phyloP scores from a whole-genome alignment of 768 basidiomycete genomes.

The Boletus speciosus region DNA sequence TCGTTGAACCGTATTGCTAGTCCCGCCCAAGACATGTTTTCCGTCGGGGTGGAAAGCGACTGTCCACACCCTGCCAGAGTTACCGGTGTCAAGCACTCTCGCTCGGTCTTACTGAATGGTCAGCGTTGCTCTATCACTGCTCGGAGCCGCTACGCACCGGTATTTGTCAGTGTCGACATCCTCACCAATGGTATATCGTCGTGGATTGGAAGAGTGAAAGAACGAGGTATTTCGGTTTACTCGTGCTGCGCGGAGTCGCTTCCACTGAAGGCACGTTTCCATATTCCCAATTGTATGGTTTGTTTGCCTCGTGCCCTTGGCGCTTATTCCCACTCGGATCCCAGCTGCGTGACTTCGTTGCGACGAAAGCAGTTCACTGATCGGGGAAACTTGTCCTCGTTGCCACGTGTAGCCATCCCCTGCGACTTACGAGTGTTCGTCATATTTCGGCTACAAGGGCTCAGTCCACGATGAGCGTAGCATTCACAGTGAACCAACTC shows the following conservation, averaged over 20 bases:
- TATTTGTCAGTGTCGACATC: neutral
- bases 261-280: too few species aligned
- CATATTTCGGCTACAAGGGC: too few species aligned
- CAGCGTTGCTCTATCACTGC: neutral
- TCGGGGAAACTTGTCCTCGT: too few species aligned
- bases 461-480: too few species aligned
- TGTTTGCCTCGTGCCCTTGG: too few species aligned
- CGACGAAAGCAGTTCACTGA: too few species aligned
- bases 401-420: too few species aligned
- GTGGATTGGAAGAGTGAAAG: neutral
- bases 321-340: too few species aligned
- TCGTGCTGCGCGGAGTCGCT: too few species aligned
- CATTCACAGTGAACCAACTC: slow-evolving; percentile 30
- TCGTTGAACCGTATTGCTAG: neutral
- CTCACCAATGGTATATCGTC: neutral
- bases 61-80: rapidly evolving
- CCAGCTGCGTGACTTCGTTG: too few species aligned
- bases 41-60: neutral
- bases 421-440: neutral
- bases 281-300: too few species aligned
- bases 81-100: neutral
- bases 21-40: neutral
- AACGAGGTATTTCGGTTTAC: neutral
- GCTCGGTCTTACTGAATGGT: neutral
- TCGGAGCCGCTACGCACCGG: neutral